Conservation (phyloP, 768 basidiomycete species). For the Cyathus striatus region DNA sequence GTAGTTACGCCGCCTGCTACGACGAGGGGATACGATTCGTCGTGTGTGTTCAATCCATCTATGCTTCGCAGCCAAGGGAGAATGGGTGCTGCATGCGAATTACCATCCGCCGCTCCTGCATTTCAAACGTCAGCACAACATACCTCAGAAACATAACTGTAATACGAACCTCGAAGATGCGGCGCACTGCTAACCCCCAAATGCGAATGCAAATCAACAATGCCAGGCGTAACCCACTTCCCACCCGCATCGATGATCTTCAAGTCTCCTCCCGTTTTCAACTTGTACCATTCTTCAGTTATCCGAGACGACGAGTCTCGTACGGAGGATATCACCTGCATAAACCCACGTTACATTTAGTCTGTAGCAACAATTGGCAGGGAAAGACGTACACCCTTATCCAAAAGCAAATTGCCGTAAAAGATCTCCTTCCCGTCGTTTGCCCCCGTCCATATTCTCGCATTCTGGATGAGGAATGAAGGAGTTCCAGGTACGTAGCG, state of each 20-base stretch:
- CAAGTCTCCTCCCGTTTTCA: conserved; percentile 12
- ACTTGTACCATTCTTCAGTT: too few species aligned
- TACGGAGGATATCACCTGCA: conserved; percentile 11
- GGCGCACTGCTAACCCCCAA: conserved; percentile 31
- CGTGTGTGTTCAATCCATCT: conserved; percentile 75
- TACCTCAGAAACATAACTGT: not conserved
- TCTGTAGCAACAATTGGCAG: conserved; percentile 55
- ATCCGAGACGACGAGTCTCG: too few species aligned
- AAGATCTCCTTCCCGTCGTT: conserved; percentile 51
- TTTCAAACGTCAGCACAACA: not conserved
- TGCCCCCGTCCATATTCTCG: conserved; percentile 74
- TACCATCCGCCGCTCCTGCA: conserved; percentile 44
- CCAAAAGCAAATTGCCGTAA: conserved; percentile 56
- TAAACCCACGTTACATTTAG: conserved; percentile 17
- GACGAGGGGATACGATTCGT: conserved; percentile 50
- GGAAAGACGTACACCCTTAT: conserved; percentile 66
- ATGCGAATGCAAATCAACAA: conserved; percentile 45
- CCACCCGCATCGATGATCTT: conserved; percentile 51
- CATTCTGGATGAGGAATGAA: conserved; percentile 57
- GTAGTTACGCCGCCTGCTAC: conserved; percentile 73
- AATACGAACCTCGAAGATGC: conserved; percentile 24
- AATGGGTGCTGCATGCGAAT: conserved; percentile 47
- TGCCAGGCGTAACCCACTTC: conserved; percentile 48
- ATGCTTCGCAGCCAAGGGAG: conserved; percentile 64
- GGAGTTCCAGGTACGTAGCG: conserved; percentile 49